phyloP scores from a whole-genome alignment of 1,139 yeast species.

The Arxiozyma heterogenica region DNA sequence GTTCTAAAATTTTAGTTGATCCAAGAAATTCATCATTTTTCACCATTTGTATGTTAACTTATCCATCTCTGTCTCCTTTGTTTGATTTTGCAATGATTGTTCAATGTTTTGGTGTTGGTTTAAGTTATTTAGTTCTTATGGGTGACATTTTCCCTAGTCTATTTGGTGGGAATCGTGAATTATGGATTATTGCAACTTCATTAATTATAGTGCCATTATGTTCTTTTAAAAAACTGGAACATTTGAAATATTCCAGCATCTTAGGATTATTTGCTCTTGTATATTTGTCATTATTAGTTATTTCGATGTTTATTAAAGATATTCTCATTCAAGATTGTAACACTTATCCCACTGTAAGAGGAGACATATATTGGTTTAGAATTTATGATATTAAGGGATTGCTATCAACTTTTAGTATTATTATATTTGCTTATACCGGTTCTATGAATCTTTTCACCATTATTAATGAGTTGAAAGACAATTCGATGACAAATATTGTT shows the following conservation, averaged over 20 bases:
- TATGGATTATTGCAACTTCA: slow-evolving; percentile 62
- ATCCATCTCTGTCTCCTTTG: slow-evolving; percentile 70
- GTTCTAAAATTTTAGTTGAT: slow-evolving; percentile 54
- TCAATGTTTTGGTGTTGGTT: slow-evolving; percentile 90
- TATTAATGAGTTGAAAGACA: slow-evolving; percentile 66
- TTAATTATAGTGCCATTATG: slow-evolving; percentile 65
- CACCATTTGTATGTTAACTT: slow-evolving; percentile 71
- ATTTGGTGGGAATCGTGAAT: slow-evolving; percentile 35
- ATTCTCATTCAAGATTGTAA: slow-evolving; percentile 28
- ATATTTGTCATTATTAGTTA: slow-evolving; percentile 66
- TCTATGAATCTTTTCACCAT: slow-evolving; percentile 91
- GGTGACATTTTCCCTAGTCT: slow-evolving; percentile 83
- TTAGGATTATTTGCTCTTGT: slow-evolving; percentile 78
- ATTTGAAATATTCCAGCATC: slow-evolving; percentile 75
- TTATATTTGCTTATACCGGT: slow-evolving; percentile 91
- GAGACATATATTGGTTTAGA: slow-evolving; percentile 43
- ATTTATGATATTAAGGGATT: slow-evolving; percentile 56
- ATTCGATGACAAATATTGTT: slow-evolving; percentile 42
- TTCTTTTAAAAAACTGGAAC: slow-evolving; percentile 64
- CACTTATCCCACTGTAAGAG: slow-evolving; percentile 26
- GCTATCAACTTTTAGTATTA: slow-evolving; percentile 76
- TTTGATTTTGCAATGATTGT: slow-evolving; percentile 84
- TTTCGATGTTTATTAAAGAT: slow-evolving; percentile 46
- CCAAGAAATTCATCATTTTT: slow-evolving; percentile 78
- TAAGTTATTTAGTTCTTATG: slow-evolving; percentile 76